Conservation (phyloP, 2,329 filamentous ascomycete species). For the Aspergillus intermedius region DNA sequence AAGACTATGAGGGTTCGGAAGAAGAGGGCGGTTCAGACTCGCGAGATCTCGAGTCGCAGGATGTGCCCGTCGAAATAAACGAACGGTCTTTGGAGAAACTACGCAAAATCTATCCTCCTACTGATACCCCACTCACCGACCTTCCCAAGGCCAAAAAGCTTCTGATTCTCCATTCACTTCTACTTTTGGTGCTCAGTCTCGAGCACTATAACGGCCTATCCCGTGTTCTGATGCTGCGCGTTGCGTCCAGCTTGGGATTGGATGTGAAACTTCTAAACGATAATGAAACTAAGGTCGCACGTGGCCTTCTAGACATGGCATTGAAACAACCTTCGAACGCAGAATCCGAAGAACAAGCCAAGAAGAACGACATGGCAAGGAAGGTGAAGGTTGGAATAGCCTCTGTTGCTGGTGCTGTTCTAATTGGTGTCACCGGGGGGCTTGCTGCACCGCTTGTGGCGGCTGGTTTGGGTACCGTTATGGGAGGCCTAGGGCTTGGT, state of each 20-base stretch:
- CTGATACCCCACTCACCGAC: slow-evolving; percentile 50
- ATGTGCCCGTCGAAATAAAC: slow-evolving; percentile 18
- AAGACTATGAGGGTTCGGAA: slow-evolving; percentile 37
- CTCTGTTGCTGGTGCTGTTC: slow-evolving; percentile 75
- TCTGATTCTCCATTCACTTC: slow-evolving; percentile 63
- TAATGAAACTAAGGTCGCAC: slow-evolving; percentile 69
- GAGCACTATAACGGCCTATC: slow-evolving; percentile 72
- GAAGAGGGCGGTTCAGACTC: slow-evolving; percentile 22
- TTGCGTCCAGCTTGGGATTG: slow-evolving; percentile 66
- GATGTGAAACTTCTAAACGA: slow-evolving; percentile 57
- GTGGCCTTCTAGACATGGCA: slow-evolving; percentile 68
- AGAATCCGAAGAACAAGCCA: slow-evolving; percentile 65
- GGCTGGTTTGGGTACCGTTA: slow-evolving; percentile 71
- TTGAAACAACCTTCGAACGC: slow-evolving; percentile 69
- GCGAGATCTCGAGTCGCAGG: slow-evolving; percentile 16
- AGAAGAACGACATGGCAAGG: slow-evolving; percentile 58
- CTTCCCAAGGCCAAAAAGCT: slow-evolving; percentile 44
- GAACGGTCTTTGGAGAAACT: slow-evolving; percentile 21
- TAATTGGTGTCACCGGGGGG: slow-evolving; percentile 76
- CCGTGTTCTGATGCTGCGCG: slow-evolving; percentile 61
- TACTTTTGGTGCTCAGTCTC: slow-evolving; percentile 67
- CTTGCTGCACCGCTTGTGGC: slow-evolving; percentile 71
- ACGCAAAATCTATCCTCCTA: slow-evolving; percentile 49
- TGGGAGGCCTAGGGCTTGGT: slow-evolving; percentile 69
- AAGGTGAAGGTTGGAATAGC: slow-evolving; percentile 82